These are phyloP conservation scores for Ceratocystis destructans DNA, from an alignment of 2,329 filamentous ascomycete species.

Conservation along the genomic window DNA sequence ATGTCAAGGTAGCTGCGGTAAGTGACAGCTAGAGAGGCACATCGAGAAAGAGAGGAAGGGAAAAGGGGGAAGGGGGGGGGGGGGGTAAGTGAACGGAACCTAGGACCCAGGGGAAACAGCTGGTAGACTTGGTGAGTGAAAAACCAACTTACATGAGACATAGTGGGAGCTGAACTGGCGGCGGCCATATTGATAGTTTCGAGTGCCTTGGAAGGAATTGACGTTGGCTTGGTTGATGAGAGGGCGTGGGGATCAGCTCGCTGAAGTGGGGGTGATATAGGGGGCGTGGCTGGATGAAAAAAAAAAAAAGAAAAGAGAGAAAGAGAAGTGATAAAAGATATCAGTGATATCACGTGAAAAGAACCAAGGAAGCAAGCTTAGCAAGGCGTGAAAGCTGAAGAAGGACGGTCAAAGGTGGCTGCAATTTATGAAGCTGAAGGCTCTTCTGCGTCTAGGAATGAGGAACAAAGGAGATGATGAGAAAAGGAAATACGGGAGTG, in stretches of 20 bases:
- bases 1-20: neutral
- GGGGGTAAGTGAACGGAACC: too few species aligned
- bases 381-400: neutral
- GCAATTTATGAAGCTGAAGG: neutral
- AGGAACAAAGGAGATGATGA: neutral
- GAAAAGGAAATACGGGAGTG: neutral
- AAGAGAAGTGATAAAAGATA: neutral
- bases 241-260: neutral
- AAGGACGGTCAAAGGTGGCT: neutral
- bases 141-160: constrained; percentile 1
- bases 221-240: neutral
- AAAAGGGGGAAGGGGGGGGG: too few species aligned
- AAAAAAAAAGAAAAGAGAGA: neutral
- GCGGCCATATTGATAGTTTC: neutral
- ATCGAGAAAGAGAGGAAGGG: neutral
- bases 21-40: neutral
- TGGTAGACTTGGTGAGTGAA: neutral
- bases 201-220: neutral
- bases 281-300: neutral
- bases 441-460: neutral
- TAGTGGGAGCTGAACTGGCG: neutral
- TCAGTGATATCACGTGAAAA: neutral
- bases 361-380: neutral
- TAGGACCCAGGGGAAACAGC: too few species aligned
- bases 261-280: neutral